Base-by-base conservation (phyloP, 164 flowering plant species). In the Piper betle region DNA sequence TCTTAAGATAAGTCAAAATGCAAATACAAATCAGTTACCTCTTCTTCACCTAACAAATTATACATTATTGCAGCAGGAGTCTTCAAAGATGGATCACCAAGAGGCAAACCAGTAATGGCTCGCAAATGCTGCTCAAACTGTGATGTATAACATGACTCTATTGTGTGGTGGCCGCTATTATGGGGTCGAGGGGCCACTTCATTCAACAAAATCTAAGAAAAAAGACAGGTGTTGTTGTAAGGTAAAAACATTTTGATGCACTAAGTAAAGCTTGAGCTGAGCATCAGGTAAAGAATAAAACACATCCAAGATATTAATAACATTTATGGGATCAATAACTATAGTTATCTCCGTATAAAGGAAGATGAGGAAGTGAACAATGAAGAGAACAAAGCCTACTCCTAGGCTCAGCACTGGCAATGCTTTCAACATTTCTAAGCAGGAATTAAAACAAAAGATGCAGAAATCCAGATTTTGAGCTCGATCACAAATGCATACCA, bases 171-270 rank as follows among this genome's bases (percentile, higher is more conserved):
- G 57, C 99, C 97, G 70, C 99, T 94, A 72, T 94, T 94, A 64
- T 94, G 97, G 72, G 96, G 95, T 68, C 99, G 88, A 19, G 99
- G 99, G 48, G 99, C 99, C 25, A 93, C 96, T 80, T 94, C 99
- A 75, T 94, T 93, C 55, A 91, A 71, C 66, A 90, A 76, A 70
- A 94, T 79, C 97, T 93, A 77, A 18, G 18, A 46, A n/a, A 66
- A 55, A 43, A 33, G 8, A 52, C 13, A 25, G 20, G 20, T 25
- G 10, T 17, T n/a, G 15, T 20, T 20, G 33, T 25, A 13, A 15
- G 38, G 39, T 15, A 57, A 57, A 33, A 37, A 25, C 33, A 46
- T 12, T 15, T 4, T 25, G 59, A 15, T 20, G 39, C 39, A 57
- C 33, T 57, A 39, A 58, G 5, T 58, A 38, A 38, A 39, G 10